Evolutionary conservation across 768 basidiomycete genomes (phyloP).

Genomic region (Russula griseocarnosa): DNA sequence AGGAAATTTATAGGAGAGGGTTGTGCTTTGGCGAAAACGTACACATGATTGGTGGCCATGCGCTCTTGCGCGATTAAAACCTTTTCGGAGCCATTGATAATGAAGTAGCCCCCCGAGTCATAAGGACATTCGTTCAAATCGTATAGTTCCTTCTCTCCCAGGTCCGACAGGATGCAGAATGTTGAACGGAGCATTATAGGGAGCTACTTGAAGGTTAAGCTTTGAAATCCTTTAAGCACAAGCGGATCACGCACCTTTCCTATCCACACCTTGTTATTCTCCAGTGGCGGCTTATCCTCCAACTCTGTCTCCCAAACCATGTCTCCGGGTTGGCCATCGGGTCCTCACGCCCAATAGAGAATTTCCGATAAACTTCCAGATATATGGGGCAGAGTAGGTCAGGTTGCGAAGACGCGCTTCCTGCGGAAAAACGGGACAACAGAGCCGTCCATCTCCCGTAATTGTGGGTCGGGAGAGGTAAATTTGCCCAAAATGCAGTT

Average conservation of each 20-base stretch:
- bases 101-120: conserved; percentile 98
- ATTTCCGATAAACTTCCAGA: conserved; percentile 90
- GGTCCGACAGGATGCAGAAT: conserved; percentile 84
- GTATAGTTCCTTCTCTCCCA: conserved; percentile 77
- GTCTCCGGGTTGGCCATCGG: conserved; percentile 75
- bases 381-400: conserved; percentile 94
- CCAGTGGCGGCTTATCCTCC: conserved; percentile 52
- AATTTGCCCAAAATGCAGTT: conserved; percentile 95
- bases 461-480: conserved; percentile 93
- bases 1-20: conserved; percentile 94
- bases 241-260: conserved; percentile 63
- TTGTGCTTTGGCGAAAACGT: conserved; percentile 97
- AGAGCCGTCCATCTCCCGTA: conserved; percentile 92
- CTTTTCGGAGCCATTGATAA: conserved; percentile 99
- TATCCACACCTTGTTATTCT: conserved; percentile 85
- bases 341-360: conserved; percentile 76
- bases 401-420: conserved; percentile 92
- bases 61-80: conserved; percentile 99
- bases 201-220: conserved; percentile 49
- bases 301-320: conserved; percentile 71
- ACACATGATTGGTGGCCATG: conserved; percentile 99
- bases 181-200: conserved; percentile 97
- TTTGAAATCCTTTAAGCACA: no score
- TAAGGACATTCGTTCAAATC: conserved; percentile 98
- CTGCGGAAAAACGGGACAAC: conserved; percentile 95